Evolutionary conservation across 345 rosid species (phyloP).

Genomic region (Stellera chamaejasme): DNA sequence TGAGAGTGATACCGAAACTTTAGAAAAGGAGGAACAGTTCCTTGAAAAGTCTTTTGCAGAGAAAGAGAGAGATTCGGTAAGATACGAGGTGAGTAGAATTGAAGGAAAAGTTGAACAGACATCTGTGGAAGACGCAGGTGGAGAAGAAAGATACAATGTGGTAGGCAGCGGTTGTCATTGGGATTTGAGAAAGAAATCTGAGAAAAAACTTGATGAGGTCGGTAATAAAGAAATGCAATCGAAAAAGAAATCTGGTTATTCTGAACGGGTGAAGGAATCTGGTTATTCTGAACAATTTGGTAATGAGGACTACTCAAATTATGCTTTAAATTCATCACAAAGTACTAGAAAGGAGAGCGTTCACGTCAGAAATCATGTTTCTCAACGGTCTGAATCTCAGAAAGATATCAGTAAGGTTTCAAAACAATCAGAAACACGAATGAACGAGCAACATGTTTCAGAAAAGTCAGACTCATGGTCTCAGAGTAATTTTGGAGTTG

Average conservation of each 20-base stretch:
- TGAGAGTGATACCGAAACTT: conserved; percentile 49
- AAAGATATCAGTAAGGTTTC: conserved; percentile 21
- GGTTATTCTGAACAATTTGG: conserved; percentile 21
- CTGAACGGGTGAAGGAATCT: conserved; percentile 25
- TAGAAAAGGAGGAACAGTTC: conserved; percentile 23
- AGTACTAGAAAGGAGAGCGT: conserved; percentile 27
- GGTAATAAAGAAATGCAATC: conserved; percentile 29
- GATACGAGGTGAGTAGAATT: conserved; percentile 14
- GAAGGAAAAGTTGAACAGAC: conserved; percentile 17
- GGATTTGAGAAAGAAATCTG: conserved; percentile 63
- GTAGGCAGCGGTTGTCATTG: conserved; percentile 26
- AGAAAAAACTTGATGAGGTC: conserved; percentile 49
- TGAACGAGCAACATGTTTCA: too few relatives aligned
- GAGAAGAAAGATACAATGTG: conserved; percentile 14
- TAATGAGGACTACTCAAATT: conserved; percentile 24
- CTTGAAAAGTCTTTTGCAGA: conserved; percentile 22
- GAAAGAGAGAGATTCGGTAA: conserved; percentile 15
- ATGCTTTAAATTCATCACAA: conserved; percentile 25
- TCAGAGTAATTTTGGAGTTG: conserved; percentile 26
- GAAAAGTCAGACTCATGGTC: conserved; percentile 20
- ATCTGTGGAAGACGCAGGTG: conserved; percentile 9
- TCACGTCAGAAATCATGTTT: conserved; percentile 20
- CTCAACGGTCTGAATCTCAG: conserved; percentile 25
- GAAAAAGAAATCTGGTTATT: conserved; percentile 34
- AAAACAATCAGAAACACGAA: too few relatives aligned